Evolutionary conservation across 2,329 filamentous ascomycete species (phyloP).

Genomic region (Talaromyces rugulosus): DNA sequence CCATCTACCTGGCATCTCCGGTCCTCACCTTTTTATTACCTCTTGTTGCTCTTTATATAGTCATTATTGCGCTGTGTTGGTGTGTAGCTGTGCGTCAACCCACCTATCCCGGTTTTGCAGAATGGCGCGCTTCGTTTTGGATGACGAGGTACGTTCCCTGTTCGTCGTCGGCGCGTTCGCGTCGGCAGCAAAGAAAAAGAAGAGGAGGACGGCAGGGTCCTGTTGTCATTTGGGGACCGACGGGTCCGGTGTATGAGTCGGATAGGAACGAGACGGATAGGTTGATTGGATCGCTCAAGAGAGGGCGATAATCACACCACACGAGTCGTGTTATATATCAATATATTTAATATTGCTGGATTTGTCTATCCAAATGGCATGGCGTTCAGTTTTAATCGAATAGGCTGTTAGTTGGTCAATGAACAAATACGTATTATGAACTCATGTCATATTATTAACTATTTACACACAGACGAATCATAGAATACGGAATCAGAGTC

Average conservation of each 20-base stretch:
- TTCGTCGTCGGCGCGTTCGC: background rate
- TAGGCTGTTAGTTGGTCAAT: too few species aligned
- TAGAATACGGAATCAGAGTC: background rate
- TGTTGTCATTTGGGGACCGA: conserved; percentile 11
- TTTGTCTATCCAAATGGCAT: too few species aligned
- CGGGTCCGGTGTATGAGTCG: conserved; percentile 12
- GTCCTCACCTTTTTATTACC: background rate
- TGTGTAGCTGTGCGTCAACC: background rate
- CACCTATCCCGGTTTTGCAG: background rate
- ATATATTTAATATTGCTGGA: background rate
- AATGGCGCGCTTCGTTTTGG: conserved; percentile 9
- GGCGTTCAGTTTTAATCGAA: too few species aligned
- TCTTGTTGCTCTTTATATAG: background rate
- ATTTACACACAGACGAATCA: background rate
- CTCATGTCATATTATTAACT: background rate
- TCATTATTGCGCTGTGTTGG: conserved; percentile 4
- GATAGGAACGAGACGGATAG: background rate
- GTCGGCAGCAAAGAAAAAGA: background rate
- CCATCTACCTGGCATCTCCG: background rate
- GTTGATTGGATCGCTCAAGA: background rate
- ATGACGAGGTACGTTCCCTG: conserved; percentile 3
- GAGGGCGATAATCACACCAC: background rate
- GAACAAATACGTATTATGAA: background rate
- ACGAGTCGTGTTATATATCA: too few species aligned
- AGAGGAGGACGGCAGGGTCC: background rate